Percentiles rank a stretch among this genome's conserved stretches.
Conservation (phyloP, 768 basidiomycete genomes). For the Lenzites betulinus region DNA sequence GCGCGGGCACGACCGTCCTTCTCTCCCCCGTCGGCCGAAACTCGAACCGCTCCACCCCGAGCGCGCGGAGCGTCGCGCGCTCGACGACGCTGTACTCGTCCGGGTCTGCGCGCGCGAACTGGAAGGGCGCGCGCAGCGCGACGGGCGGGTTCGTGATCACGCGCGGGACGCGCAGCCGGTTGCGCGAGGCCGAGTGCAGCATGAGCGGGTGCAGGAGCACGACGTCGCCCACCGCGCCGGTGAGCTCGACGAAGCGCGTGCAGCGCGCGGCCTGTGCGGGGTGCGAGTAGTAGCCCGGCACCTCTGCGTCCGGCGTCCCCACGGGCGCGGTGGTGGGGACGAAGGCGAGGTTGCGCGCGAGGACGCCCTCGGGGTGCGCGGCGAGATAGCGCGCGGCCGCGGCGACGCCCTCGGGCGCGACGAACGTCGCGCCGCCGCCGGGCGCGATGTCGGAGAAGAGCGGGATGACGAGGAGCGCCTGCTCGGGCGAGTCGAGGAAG, state of each 20-base stretch:
- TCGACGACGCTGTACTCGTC: slow-evolving; percentile 60
- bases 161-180: slow-evolving; percentile 54
- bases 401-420: slow-evolving; percentile 57
- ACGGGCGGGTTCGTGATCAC: slow-evolving; percentile 71
- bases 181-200: slow-evolving; percentile 65
- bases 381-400: slow-evolving; percentile 53
- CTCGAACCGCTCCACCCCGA: slow-evolving; percentile 49
- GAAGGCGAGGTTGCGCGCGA: slow-evolving; percentile 47
- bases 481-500: slow-evolving; percentile 67
- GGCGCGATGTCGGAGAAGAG: slow-evolving; percentile 58
- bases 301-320: slow-evolving; percentile 39
- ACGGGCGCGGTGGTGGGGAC: slow-evolving; percentile 45
- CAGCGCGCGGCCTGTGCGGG: slow-evolving; percentile 44
- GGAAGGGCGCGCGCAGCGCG: slow-evolving; percentile 54
- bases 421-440: slow-evolving; percentile 60
- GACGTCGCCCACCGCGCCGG: slow-evolving; percentile 64
- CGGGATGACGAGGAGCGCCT: slow-evolving; percentile 62
- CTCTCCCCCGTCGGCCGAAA: slow-evolving; percentile 52
- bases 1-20: slow-evolving; percentile 47
- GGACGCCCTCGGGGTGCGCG: slow-evolving; percentile 53
- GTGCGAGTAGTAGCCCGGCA: slow-evolving; percentile 49
- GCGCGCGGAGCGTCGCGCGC: slow-evolving; percentile 54
- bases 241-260: slow-evolving; percentile 51
- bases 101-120: slow-evolving; percentile 46
- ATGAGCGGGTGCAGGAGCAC: slow-evolving; percentile 65